Conservation (phyloP, 345 rosid genomes). For the Brassica carinata region DNA sequence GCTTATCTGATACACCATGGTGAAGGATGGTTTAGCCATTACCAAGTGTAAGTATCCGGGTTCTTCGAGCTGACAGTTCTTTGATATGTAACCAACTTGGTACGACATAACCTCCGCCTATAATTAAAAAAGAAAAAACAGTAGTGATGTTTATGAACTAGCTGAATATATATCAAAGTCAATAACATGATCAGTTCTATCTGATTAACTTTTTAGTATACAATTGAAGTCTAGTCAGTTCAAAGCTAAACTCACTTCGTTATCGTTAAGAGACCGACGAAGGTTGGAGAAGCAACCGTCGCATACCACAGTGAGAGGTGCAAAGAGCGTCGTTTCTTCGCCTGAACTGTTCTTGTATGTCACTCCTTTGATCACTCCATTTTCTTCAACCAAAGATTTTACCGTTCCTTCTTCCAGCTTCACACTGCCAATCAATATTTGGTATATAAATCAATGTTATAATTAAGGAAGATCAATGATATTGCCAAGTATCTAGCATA, state of each 20-base stretch:
- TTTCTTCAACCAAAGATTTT: slow-evolving; percentile 52
- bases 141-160: background rate
- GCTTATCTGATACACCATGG: slow-evolving; percentile 52
- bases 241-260: slow-evolving; percentile 36
- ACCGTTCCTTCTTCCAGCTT: slow-evolving; percentile 54
- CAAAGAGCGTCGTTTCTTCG: slow-evolving; percentile 42
- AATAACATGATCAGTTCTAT: background rate
- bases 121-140: background rate
- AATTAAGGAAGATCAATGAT: background rate
- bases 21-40: slow-evolving; percentile 48
- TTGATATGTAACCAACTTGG: slow-evolving; percentile 47
- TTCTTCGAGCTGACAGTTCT: slow-evolving; percentile 50
- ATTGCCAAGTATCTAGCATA: background rate
- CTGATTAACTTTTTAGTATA: background rate
- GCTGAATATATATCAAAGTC: background rate
- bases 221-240: background rate
- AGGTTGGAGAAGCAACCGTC: slow-evolving; percentile 60
- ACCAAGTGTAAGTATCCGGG: slow-evolving; percentile 46
- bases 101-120: slow-evolving; percentile 54
- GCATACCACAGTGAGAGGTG: slow-evolving; percentile 61
- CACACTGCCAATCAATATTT: slow-evolving; percentile 34
- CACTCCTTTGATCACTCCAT: slow-evolving; percentile 51
- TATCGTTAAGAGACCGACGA: slow-evolving; percentile 48
- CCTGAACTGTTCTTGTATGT: slow-evolving; percentile 45
- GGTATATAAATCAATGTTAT: background rate